Base-by-base conservation (phyloP, 768 basidiomycete species). In the Chalciporus chontae region DNA sequence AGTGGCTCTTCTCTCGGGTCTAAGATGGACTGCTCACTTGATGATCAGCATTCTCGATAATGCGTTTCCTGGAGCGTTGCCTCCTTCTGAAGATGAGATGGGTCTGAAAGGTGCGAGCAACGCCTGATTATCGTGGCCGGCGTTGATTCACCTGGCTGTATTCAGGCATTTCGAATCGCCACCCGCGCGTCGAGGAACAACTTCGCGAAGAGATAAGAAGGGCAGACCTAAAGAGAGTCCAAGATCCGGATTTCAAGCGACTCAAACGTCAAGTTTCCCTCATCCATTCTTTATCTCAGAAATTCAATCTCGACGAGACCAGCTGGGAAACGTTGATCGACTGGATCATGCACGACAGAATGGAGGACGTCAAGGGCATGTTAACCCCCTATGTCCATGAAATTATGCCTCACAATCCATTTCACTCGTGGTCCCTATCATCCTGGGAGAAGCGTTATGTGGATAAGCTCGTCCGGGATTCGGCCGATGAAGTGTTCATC, bases 181-280 rank as follows among this genome's bases (percentile, higher is more conserved):
- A 51, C 24, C 50, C 53, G 18, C 40, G 43, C 15, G 38, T 54
- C 24, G 44, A 11, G 5, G 40, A 54, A 15, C 39, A 44, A 29
- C 8, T 54, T 24, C 36, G 8, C 13, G 40, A 29, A 13, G 40
- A 40, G 17, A n/a, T 51, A 24, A 40, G 37, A n/a, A 44, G 34
- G 26, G 38, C 40, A 23, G 41, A 29, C 8, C 17, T 40, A 15
- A 44, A 46, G 34, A 46, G 29, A 24, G 40, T 54, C 5, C 24
- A 24, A 24, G 40, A 36, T 24, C 23, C 11, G 39, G 50, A 46
- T 21, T 51, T 47, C 37, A 54, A 39, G 31, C 18, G 8, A 24
- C 34, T 31, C 24, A 54, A 51, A 40, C 32, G 39, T 41, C 50
- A 45, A 18, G 23, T 54, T 21, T 17, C 8, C 18, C 15, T 54